Evolutionary conservation across 352 stramenopile genomes (phyloP), one percentile per base, ranked within the genome.

Genomic region (Phytophthora pisi): DNA sequence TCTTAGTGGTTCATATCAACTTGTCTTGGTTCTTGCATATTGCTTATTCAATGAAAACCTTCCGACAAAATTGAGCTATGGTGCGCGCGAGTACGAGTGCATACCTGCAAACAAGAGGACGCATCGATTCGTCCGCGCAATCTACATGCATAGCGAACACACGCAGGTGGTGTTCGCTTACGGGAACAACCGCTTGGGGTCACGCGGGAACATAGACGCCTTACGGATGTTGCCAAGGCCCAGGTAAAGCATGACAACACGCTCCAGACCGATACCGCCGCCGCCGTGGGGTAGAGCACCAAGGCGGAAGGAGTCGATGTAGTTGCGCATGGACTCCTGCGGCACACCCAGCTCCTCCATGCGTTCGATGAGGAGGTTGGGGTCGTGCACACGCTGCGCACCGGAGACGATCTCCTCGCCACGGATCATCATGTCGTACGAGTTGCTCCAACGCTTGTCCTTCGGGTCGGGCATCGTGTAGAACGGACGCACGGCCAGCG

Each of bases 351-450:
- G 86, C 47, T 74, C 68, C 31, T 96, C 61, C 63, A 97, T 96
- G 53, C 95, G 93, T 75, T 98, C 82, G 31, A 92, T 84, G 23
- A 99, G 77, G 47, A 99, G 81, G 54, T 89, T 89, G 38, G 97
- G 82, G 81, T 99, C 98, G 82, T 99, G 98, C 52, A 99, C 92
- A 85, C 98, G 97, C 81, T 99, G 98, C 5, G 98, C 98, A 47
- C 98, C 98, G 8, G 96, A 99, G n/a, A 99, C 85, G 74, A 99
- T 99, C 86, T 99, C 98, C 85, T 99, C 97, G 20, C 97, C 98
- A 62, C 98, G 96, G 72, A 99, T 99, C 85, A 99, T 99, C 64
- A 99, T 97, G 82, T 99, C 98, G 74, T 99, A 99, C 78, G 88
- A 98, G 84, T 99, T 99, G 75, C 94, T 89, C 87, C 93, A 91